Percentiles rank a stretch among this genome's conserved stretches.
Evolutionary conservation across 768 basidiomycete genomes (phyloP).

Genomic region (Serendipita vermifera): DNA sequence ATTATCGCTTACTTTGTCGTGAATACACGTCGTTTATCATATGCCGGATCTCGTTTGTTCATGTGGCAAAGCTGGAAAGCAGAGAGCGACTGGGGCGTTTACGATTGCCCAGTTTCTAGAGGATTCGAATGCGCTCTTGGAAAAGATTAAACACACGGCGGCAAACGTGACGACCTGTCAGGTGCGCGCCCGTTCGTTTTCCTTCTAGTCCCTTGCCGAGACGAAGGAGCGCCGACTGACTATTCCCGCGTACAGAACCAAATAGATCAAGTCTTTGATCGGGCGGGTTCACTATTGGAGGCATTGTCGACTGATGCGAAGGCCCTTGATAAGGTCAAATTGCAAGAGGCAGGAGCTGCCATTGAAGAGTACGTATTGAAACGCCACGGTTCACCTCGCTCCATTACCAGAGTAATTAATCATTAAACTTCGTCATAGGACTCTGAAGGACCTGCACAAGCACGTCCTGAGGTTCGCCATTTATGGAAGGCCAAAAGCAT

Average conservation of each 20-base stretch:
- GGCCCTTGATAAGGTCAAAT: background rate
- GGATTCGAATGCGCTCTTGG: background rate
- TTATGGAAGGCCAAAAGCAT: slow-evolving; percentile 4
- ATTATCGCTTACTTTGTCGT: background rate
- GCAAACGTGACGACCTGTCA: background rate
- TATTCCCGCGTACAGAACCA: background rate
- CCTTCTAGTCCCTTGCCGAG: no score
- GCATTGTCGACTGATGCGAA: background rate
- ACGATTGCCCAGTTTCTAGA: background rate
- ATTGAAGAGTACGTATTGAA: slow-evolving; percentile 5
- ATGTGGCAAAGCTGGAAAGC: background rate
- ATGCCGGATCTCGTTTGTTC: background rate
- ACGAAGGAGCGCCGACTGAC: no score
- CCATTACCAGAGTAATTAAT: no score
- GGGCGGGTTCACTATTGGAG: background rate
- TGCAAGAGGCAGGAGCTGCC: background rate
- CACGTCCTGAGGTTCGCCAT: slow-evolving; percentile 6
- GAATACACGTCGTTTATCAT: background rate
- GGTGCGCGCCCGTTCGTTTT: background rate
- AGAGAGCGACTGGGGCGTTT: background rate
- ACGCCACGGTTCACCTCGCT: no score
- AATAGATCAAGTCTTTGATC: slow-evolving; percentile 8
- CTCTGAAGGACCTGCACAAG: background rate
- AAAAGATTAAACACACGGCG: background rate
- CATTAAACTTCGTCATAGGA: no score